Base-by-base conservation (phyloP, 2,329 filamentous ascomycete genomes). In the Pezicula radicicola region DNA sequence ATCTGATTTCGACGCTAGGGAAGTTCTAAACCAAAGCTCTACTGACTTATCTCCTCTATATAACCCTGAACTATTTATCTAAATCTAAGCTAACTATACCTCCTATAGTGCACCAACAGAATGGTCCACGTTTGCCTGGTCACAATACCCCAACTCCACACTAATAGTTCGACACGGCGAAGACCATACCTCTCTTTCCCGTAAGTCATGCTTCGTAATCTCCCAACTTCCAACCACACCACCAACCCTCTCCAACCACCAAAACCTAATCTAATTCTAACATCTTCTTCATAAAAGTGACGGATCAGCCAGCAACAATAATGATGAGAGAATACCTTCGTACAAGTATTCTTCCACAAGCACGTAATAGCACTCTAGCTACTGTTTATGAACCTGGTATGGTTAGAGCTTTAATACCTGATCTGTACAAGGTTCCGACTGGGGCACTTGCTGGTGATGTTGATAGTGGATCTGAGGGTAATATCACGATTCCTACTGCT, bases 161-260 rank as follows among this genome's bases (percentile, higher is more conserved):
- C 37, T 57, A 8, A 52, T 48, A 8, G 50, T 55, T 6, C 47
- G 50, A n/a, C 55, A 57, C 37, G 52, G 55, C n/a, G 55, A 57
- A 40, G 50, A 52, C 21, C 55, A 57, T 42, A 48, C 49, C 15
- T 52, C 49, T 12, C 46, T 57, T 19, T 18, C 25, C 12, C 19
- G 46, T 48, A 30, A 12, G 39, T n/a, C n/a, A n/a, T n/a, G n/a
- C n/a, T n/a, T 49, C 28, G 21, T 21, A 21, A 21, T 21, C 21
- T 21, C 5, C 21, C 21, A 21, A 21, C 21, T 21, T 21, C 21
- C 21, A 21, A 21, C 21, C 21, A 5, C 5, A 21, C 3, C 21
- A 3, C 21, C 21, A 28, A 13, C 21, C 4, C 4, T 2, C 2
- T 12, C 19, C 2, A 16, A 28, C 28, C 28, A 30, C 28, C 8